Evolutionary conservation across 768 basidiomycete genomes (phyloP).

Genomic region (Rhizopogon roseolus): DNA sequence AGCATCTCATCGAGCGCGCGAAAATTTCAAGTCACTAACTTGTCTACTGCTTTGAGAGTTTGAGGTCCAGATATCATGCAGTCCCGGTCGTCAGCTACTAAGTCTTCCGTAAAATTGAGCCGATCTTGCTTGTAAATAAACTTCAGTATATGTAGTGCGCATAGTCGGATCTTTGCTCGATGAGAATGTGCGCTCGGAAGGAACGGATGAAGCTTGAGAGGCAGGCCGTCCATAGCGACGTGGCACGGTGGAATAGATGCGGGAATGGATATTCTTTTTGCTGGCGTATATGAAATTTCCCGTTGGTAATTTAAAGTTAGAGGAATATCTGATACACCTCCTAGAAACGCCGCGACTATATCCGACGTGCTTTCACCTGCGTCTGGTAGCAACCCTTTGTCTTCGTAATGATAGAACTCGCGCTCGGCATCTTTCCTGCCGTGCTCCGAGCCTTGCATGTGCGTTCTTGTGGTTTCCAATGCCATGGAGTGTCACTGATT

Average conservation of each 20-base stretch:
- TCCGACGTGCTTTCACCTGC: neutral
- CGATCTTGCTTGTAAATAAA: slow-evolving; percentile 18
- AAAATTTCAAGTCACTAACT: neutral
- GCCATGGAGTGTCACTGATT: neutral
- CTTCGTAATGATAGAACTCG: neutral
- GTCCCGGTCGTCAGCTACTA: slow-evolving; percentile 4
- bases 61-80: neutral
- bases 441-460: neutral
- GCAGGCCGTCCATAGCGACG: slow-evolving; percentile 14
- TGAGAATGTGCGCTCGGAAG: slow-evolving; percentile 13
- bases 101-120: slow-evolving; percentile 14
- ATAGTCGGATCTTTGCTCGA: slow-evolving; percentile 5
- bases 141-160: slow-evolving; percentile 23
- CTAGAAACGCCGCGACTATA: neutral
- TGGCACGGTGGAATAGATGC: neutral
- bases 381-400: neutral
- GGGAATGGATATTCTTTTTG: neutral
- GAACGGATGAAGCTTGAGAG: slow-evolving; percentile 18
- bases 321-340: neutral
- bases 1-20: too few species aligned
- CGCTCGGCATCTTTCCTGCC: neutral
- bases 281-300: neutral
- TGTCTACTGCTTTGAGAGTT: neutral
- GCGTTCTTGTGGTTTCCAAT: neutral
- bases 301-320: neutral